Base-by-base conservation (phyloP, 768 basidiomycete genomes). In the Holtermanniella nyarrowii region DNA sequence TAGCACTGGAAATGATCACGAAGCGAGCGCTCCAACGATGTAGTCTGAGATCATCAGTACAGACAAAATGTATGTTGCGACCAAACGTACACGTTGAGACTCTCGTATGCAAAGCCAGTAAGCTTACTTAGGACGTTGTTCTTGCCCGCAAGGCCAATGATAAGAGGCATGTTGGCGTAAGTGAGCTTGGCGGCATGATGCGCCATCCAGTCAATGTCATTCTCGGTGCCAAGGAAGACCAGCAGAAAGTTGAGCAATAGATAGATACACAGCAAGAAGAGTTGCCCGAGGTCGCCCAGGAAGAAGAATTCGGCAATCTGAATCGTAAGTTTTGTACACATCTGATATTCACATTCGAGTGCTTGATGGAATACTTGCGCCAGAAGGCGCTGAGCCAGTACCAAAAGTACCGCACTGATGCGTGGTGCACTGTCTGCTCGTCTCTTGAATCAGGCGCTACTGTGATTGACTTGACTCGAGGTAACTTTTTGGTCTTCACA, bases 181-280 rank as follows among this genome's bases (percentile, higher is more conserved):
- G 54, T 55, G 13, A 55, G 27, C 12, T 50, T 50, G 3, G 54
- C 54, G 7, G 54, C 46, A 31, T 55, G 54, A 23, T 55, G 54
- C 1, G 54, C 54, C 45, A 48, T 47, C 54, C 54, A 55, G 42
- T 55, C 54, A 26, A 55, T 37, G 46, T 55, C 54, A 26, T 46
- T 46, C 14, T 41, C 44, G 12, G 54, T 51, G 7, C 54, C 54
- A 11, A 51, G 46, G 20, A 46, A 46, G 22, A 55, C 44, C 14
- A 55, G 37, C 3, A 55, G 49, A 16, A 55, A 55, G 46, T 55
- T 55, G 42, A 55, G 50, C 4, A 50, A 37, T 10, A 55, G 50
- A 41, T 55, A 55, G 25, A 55, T 49, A 14, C 24, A 26, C 14
- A 55, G 39, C 26, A 55, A 46, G 24, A 55, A 48, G 1, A 55